Evolutionary conservation across 768 basidiomycete genomes (phyloP).

Genomic region (Suillus brevipes): DNA sequence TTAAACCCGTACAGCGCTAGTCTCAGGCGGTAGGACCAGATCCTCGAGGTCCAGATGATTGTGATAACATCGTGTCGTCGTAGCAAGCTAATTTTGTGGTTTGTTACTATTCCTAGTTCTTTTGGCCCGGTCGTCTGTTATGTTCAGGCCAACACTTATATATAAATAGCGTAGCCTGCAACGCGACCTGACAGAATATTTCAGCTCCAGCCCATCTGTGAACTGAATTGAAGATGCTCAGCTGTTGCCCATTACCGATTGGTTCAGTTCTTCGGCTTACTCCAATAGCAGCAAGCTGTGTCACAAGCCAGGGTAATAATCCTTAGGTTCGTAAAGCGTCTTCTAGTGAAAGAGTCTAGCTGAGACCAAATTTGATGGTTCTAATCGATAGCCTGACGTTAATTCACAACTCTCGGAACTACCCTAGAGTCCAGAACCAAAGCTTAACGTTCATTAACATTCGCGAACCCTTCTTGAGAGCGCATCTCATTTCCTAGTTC

Average conservation of each 20-base stretch:
- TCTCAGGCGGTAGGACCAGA: neutral
- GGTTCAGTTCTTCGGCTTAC: neutral
- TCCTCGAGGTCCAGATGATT: neutral
- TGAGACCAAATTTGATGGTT: neutral
- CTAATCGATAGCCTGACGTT: neutral
- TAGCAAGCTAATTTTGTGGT: neutral
- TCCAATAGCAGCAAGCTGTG: neutral
- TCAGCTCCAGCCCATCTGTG: neutral
- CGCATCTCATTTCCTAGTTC: neutral
- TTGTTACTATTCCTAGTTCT: neutral
- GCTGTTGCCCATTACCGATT: neutral
- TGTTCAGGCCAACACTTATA: neutral
- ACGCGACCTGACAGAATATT: neutral
- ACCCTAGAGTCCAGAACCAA: neutral
- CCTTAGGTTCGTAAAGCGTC: neutral
- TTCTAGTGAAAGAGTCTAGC: conserved; percentile 1
- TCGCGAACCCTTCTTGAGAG: neutral
- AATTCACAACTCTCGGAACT: neutral
- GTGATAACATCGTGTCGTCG: neutral
- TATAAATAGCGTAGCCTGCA: neutral
- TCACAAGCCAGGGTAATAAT: neutral
- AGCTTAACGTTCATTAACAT: too few species aligned
- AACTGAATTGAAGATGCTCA: neutral
- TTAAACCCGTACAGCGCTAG: too few species aligned
- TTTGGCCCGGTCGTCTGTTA: neutral